Evolutionary conservation across 1,139 yeast genomes (phyloP).

Genomic region (Hyphopichia fennica): DNA sequence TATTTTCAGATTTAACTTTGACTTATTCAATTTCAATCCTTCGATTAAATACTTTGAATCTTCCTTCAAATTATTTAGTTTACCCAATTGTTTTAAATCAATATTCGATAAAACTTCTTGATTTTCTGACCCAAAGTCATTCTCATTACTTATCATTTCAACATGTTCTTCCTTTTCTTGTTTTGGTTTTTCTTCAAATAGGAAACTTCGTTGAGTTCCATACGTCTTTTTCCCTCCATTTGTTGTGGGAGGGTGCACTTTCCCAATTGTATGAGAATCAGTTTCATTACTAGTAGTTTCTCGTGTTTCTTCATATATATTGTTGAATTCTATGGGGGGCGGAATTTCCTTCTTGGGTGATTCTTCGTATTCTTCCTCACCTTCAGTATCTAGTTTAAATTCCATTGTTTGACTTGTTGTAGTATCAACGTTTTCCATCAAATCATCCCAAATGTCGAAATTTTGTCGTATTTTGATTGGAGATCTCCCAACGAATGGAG

Average conservation of each 20-base stretch:
- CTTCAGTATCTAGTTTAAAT: constrained; percentile 4
- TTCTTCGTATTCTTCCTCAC: constrained; percentile 7
- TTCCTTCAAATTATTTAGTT: constrained; percentile 11
- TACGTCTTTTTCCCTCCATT: not conserved
- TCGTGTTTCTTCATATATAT: no score
- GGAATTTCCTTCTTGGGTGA: no score
- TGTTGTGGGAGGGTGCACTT: not conserved
- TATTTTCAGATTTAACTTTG: not conserved
- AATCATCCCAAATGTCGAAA: not conserved
- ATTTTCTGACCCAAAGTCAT: constrained; percentile 10
- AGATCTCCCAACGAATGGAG: not conserved
- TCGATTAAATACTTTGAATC: constrained; percentile 17
- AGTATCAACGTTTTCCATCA: not conserved
- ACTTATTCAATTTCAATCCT: constrained; percentile 13
- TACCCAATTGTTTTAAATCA: constrained; percentile 18
- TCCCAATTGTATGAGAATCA: no score
- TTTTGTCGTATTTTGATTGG: not conserved
- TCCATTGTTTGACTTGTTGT: not conserved
- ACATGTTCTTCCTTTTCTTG: constrained; percentile 5
- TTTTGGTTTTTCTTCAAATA: constrained; percentile 13
- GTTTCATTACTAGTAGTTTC: no score
- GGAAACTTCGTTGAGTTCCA: constrained; percentile 20
- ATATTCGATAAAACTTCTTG: constrained; percentile 9
- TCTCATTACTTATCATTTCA: constrained; percentile 8
- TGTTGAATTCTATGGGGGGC: no score